phyloP scores from a whole-genome alignment of 352 stramenopile species.

The Phytophthora pini region DNA sequence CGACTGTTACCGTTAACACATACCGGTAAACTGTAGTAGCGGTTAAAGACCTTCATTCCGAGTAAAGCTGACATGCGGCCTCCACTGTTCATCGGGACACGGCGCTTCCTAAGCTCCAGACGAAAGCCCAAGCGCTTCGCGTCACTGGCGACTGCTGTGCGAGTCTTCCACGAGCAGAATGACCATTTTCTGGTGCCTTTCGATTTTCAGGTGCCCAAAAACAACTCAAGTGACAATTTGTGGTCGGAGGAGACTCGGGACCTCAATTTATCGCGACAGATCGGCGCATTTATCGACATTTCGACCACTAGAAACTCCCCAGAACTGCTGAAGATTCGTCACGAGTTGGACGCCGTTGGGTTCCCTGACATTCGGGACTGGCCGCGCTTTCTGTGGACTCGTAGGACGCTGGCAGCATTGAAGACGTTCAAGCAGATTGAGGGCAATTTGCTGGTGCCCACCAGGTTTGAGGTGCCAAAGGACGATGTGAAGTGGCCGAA shows the following conservation, averaged over 20 bases:
- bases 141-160: background rate
- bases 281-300: no score
- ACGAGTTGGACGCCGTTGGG: conserved; percentile 36
- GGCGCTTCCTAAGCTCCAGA: conserved; percentile 14
- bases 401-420: conserved; percentile 36
- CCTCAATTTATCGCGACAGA: no score
- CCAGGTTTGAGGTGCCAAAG: conserved; percentile 44
- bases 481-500: conserved; percentile 24
- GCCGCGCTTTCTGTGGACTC: conserved; percentile 49
- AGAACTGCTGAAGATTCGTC: conserved; percentile 11
- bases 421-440: conserved; percentile 37
- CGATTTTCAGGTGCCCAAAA: no score
- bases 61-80: no score
- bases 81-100: no score
- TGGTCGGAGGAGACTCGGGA: no score
- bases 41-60: no score
- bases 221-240: no score
- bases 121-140: conserved; percentile 14
- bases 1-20: no score
- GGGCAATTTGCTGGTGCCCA: conserved; percentile 46
- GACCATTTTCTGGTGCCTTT: no score
- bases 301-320: background rate
- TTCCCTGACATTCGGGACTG: conserved; percentile 47
- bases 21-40: no score
- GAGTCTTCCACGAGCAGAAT: no score